Base-by-base conservation (phyloP, 768 basidiomycete species). In the Mrakia blollopis region DNA sequence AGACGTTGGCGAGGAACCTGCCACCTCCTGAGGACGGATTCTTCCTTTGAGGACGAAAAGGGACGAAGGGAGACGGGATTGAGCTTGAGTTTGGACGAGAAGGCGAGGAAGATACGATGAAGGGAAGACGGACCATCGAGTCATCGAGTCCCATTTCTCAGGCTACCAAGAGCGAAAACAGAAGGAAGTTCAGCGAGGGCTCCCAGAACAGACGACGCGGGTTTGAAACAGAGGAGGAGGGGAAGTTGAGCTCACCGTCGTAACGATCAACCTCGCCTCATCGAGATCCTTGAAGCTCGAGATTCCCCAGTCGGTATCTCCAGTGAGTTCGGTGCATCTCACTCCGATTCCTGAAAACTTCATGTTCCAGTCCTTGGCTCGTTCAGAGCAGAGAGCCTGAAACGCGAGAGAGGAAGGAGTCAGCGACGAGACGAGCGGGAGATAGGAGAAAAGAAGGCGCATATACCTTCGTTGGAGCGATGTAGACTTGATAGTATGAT, bases 131-230 rank as follows among this genome's bases (percentile, higher is more conserved):
- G 91, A 95, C 80, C 89, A 91, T 62, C 96, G 87, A 9, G 95
- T 98, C 75, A 99, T 84, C 69, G 92, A 91, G 80, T 98, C 96
- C 91, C 93, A 95, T 84, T 99, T 99, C 84, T 99, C 96, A 2
- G 92, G 92, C 91, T 82, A 44, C 13, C 13, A 8, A 16, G 21
- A 10, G 39, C 32, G 28, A 63, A 44, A 44, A 32, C 4, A 47
- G 13, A 30, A 7, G 21, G 47, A 44, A 72, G 32, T 11, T 73
- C 62, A 35, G 73, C n/a, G n/a, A n/a, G n/a, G n/a, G 32, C 23
- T 50, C 30, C 69, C 28, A 52, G 78, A 44, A 44, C 44, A 14
- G n/a, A n/a, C n/a, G n/a, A n/a, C n/a, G n/a, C n/a, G n/a, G n/a
- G n/a, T n/a, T n/a, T 52, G 23, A 16, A 57, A 13, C n/a, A 3